Evolutionary conservation across 345 rosid species (phyloP).

Genomic region (Arabidopsis thaliana): TAIR10.1 NC_003074.8:7164001-7164500

Average conservation of each 20-base stretch:
- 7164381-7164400: slow-evolving; percentile 45
- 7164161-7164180: slow-evolving; percentile 4
- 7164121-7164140: neutral
- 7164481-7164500: slow-evolving; percentile 44
- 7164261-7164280: slow-evolving; percentile 5
- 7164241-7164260: neutral
- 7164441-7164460: slow-evolving; percentile 53
- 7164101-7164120: slow-evolving; percentile 48
- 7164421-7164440: slow-evolving; percentile 50
- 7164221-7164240: slow-evolving; percentile 33
- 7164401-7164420: slow-evolving; percentile 51
- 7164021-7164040: slow-evolving; percentile 63
- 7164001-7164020: slow-evolving; percentile 67
- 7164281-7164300: neutral
- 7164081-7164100: slow-evolving; percentile 74
- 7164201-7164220: slow-evolving; percentile 33
- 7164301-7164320: slow-evolving; percentile 40
- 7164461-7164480: slow-evolving; percentile 49
- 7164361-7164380: slow-evolving; percentile 50
- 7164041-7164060: slow-evolving; percentile 79
- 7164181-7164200: slow-evolving; percentile 42
- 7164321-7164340: slow-evolving; percentile 48
- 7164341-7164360: slow-evolving; percentile 50
- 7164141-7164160: neutral
- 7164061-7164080: slow-evolving; percentile 79